Conservation (phyloP, 1,139 yeast species). For the Suhomyces panamericanus region DNA sequence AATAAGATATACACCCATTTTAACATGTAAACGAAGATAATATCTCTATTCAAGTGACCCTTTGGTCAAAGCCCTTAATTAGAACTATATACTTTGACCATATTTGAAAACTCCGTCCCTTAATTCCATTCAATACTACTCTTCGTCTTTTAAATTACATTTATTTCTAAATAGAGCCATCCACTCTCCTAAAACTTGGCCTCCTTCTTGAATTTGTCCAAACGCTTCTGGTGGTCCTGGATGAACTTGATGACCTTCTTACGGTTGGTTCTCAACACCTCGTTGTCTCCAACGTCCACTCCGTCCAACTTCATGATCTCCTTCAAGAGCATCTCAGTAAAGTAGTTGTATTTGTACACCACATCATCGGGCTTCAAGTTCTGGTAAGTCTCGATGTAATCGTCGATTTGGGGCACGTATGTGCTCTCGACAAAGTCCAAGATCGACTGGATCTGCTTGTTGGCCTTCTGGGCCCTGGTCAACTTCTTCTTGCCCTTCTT, state of each 20-base stretch:
- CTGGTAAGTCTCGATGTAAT: constrained; percentile 36
- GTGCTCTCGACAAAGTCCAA: constrained; percentile 44
- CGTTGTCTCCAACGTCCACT: constrained; percentile 54
- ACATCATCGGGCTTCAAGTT: constrained; percentile 38
- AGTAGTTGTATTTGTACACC: constrained; percentile 55
- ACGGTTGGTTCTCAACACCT: constrained; percentile 55
- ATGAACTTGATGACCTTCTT: constrained; percentile 59
- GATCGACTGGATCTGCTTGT: constrained; percentile 40
- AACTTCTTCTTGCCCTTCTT: constrained; percentile 38
- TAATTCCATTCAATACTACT: too few species aligned
- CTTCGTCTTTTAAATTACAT: neutral
- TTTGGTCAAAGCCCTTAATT: too few species aligned
- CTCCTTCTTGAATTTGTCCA: constrained; percentile 55
- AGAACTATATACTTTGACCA: too few species aligned
- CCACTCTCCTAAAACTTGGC: constrained; percentile 10
- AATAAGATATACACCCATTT: too few species aligned
- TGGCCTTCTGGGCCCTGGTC: constrained; percentile 46
- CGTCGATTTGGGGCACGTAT: constrained; percentile 48
- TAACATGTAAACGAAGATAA: too few species aligned
- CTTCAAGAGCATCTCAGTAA: constrained; percentile 67
- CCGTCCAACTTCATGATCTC: constrained; percentile 66
- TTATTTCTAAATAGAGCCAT: neutral
- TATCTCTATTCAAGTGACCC: too few species aligned
- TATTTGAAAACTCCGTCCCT: too few species aligned
- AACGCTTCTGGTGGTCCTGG: constrained; percentile 58